These are phyloP conservation scores for Lodderomyces margitis DNA, from an alignment of 1,139 yeast species.

Conservation along the genomic window DNA sequence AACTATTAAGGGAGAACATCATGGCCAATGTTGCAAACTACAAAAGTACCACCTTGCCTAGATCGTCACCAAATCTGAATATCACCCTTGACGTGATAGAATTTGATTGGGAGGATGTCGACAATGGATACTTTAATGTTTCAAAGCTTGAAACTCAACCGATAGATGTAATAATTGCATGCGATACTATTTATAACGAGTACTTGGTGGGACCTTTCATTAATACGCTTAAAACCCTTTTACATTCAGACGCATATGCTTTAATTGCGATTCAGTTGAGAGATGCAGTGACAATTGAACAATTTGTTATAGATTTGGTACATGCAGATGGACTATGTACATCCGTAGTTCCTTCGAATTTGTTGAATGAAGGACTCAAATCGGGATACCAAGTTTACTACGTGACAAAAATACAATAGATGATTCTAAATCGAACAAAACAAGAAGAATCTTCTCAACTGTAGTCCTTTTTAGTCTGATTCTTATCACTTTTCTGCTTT, in stretches of 20 bases:
- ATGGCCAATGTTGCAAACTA: conserved; percentile 26
- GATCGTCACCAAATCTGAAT: background rate
- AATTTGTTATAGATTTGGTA: conserved; percentile 35
- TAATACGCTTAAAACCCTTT: conserved; percentile 35
- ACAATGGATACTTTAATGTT: conserved; percentile 28
- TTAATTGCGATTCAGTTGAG: conserved; percentile 57
- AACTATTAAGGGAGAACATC: conserved; percentile 49
- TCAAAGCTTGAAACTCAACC: conserved; percentile 8
- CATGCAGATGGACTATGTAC: conserved; percentile 19
- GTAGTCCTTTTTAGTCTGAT: too few species aligned
- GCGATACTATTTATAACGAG: conserved; percentile 72
- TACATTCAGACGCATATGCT: conserved; percentile 33
- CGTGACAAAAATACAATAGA: conserved; percentile 14
- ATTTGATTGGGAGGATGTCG: conserved; percentile 64
- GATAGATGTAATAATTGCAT: conserved; percentile 56
- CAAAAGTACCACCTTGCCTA: conserved; percentile 7
- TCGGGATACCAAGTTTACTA: conserved; percentile 48
- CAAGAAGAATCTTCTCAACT: too few species aligned
- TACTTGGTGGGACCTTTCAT: conserved; percentile 54
- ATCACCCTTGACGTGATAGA: conserved; percentile 37
- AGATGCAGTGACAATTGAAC: conserved; percentile 50
- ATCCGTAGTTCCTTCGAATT: conserved; percentile 26
- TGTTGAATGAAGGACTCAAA: conserved; percentile 28
- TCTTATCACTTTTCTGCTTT: too few species aligned
- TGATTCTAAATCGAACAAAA: too few species aligned